Evolutionary conservation across 305 asterid species (phyloP).

Genomic region (Fraxinus ornus): DNA sequence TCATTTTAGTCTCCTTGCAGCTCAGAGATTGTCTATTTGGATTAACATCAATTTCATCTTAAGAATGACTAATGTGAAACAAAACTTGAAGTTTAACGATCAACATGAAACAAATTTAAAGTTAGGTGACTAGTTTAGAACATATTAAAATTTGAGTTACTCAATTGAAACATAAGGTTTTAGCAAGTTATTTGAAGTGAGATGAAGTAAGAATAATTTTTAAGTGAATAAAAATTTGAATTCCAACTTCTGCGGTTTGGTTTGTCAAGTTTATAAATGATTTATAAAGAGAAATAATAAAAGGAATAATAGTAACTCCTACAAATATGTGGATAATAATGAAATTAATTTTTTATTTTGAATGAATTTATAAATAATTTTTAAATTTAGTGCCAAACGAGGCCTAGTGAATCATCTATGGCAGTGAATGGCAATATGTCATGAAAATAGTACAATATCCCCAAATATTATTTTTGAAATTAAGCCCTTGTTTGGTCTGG

Average conservation of each 20-base stretch:
- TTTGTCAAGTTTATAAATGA: neutral
- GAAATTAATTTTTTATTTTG: too few relatives aligned
- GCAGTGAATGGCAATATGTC: neutral
- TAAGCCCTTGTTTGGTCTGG: too few relatives aligned
- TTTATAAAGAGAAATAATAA: too few relatives aligned
- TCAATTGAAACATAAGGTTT: neutral
- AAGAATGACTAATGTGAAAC: neutral
- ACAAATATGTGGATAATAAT: too few relatives aligned
- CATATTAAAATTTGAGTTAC: neutral
- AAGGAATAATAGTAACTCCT: too few relatives aligned
- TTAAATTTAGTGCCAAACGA: too few relatives aligned
- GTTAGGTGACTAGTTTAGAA: neutral
- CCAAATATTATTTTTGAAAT: too few relatives aligned
- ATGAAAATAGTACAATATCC: neutral
- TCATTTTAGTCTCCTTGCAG: neutral
- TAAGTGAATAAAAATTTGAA: too few relatives aligned
- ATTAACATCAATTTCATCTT: neutral
- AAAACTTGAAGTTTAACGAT: neutral
- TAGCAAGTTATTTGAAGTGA: neutral
- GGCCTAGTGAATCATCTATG: neutral
- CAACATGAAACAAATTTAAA: neutral
- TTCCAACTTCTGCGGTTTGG: neutral
- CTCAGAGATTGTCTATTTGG: neutral
- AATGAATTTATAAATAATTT: too few relatives aligned
- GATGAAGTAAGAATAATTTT: too few relatives aligned